phyloP scores from a whole-genome alignment of 768 basidiomycete genomes.

The Tricholoma matsutake region DNA sequence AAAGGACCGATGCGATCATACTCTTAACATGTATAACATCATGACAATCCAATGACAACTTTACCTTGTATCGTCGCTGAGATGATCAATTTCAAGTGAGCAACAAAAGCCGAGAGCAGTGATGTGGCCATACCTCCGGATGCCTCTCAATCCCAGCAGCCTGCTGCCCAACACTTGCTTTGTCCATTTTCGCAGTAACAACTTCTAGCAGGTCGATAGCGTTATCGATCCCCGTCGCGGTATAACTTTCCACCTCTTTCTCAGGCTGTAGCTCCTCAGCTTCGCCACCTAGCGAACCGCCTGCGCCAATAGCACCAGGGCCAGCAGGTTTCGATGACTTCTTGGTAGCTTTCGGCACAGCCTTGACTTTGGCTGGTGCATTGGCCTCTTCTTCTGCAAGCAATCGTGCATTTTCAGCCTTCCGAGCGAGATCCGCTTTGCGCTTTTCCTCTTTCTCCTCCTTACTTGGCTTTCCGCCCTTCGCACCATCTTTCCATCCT shows the following conservation, averaged over 20 bases:
- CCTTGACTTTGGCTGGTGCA: constrained; percentile 55
- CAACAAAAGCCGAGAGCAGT: background rate
- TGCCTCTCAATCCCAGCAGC: constrained; percentile 86
- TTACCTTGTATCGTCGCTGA: constrained; percentile 87
- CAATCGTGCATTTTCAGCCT: constrained; percentile 80
- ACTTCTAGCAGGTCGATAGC: constrained; percentile 86
- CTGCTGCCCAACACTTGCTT: constrained; percentile 84
- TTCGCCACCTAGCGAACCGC: constrained; percentile 41
- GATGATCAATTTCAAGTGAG: constrained; percentile 9
- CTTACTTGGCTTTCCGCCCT: constrained; percentile 57
- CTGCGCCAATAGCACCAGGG: constrained; percentile 83
- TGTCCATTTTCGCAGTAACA: constrained; percentile 90
- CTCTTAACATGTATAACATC: too few species aligned
- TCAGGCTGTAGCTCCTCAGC: constrained; percentile 11
- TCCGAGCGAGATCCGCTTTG: constrained; percentile 76
- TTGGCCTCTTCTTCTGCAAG: constrained; percentile 86
- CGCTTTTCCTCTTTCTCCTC: constrained; percentile 81
- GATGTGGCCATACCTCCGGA: constrained; percentile 66
- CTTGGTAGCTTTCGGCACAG: constrained; percentile 58
- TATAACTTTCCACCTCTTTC: constrained; percentile 59
- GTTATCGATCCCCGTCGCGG: constrained; percentile 88
- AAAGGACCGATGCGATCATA: constrained; percentile 5
- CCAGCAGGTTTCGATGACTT: constrained; percentile 70
- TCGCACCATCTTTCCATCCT: constrained; percentile 61
- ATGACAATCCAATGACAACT: constrained; percentile 8